phyloP scores from a whole-genome alignment of 345 rosid species.

The Euphorbia lathyris region DNA sequence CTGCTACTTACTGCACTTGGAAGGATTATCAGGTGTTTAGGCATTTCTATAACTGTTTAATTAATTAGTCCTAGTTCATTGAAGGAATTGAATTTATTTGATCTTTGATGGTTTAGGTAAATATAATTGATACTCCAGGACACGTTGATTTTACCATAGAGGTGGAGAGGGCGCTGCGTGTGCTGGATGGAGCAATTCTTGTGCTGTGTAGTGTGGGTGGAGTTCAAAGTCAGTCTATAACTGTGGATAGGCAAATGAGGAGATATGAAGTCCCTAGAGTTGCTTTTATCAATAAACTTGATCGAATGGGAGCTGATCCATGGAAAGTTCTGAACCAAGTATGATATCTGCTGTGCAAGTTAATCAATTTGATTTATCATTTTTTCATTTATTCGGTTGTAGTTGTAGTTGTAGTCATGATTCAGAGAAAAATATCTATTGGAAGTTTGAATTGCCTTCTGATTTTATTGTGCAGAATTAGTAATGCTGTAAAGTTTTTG shows the following conservation, averaged over 20 bases:
- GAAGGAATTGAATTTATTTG: constrained; percentile 2
- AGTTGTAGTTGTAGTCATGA: background rate
- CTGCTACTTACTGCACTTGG: constrained; percentile 98
- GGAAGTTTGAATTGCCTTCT: background rate
- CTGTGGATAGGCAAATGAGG: constrained; percentile 99
- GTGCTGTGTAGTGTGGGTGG: constrained; percentile 98
- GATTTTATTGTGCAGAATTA: too few species aligned
- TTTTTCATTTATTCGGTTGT: too few species aligned
- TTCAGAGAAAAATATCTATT: background rate
- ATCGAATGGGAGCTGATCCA: constrained; percentile 99
- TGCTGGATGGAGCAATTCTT: constrained; percentile 91
- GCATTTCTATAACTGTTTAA: too few species aligned
- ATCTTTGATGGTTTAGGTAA: constrained; percentile 41
- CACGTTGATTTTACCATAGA: constrained; percentile 98
- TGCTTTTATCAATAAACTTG: constrained; percentile 96
- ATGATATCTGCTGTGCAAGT: background rate
- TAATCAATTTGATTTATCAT: background rate
- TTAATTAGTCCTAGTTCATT: too few species aligned
- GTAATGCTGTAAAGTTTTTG: too few species aligned
- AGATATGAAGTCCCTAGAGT: constrained; percentile 92
- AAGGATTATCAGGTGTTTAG: constrained; percentile 91
- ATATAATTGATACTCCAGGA: constrained; percentile 96
- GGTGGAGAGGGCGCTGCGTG: constrained; percentile 97
- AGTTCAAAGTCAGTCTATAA: constrained; percentile 98
- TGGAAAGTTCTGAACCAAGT: constrained; percentile 99